A percentile compares a stretch with the other conserved stretches of the same genome.
phyloP scores from a whole-genome alignment of 495 filamentous ascomycete genomes.

The Penicillium antarcticum region DNA sequence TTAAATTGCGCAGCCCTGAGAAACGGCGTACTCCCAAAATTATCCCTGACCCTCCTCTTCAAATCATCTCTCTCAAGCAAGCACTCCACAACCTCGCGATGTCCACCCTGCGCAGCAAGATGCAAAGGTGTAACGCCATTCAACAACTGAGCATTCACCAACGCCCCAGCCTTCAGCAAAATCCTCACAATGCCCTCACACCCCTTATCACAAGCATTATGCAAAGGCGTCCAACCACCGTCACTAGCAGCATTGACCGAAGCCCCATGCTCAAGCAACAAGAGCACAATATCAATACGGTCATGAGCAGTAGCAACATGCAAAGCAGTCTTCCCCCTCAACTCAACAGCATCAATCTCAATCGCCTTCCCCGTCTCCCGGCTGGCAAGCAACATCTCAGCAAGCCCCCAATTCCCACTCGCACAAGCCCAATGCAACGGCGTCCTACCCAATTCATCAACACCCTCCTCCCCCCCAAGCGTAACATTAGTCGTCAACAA shows the following conservation, averaged over 20 bases:
- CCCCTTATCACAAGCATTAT: constrained; percentile 60
- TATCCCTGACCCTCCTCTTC: constrained; percentile 50
- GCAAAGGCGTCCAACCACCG: constrained; percentile 61
- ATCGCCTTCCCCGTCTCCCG: constrained; percentile 50
- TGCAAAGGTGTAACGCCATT: constrained; percentile 63
- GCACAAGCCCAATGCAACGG: constrained; percentile 64
- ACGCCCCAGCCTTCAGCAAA: constrained; percentile 49
- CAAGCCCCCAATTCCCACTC: constrained; percentile 54
- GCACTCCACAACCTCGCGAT: constrained; percentile 53
- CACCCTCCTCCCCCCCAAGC: constrained; percentile 30
- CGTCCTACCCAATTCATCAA: constrained; percentile 49
- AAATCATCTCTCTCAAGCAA: constrained; percentile 46
- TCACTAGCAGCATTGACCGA: constrained; percentile 55
- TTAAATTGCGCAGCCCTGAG: constrained; percentile 58
- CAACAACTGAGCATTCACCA: constrained; percentile 52
- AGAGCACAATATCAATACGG: constrained; percentile 50
- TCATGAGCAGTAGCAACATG: constrained; percentile 57
- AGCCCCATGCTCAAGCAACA: constrained; percentile 52
- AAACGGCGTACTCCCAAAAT: constrained; percentile 61
- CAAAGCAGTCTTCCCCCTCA: constrained; percentile 56
- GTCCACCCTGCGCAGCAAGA: constrained; percentile 58
- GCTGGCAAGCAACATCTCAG: constrained; percentile 50
- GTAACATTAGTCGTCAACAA: constrained; percentile 40
- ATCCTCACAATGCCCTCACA: constrained; percentile 45
- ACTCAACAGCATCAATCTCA: constrained; percentile 50